Evolutionary conservation across 2,329 filamentous ascomycete species (phyloP).

Genomic region (Ophiocordyceps camponoti-rufipedis): DNA sequence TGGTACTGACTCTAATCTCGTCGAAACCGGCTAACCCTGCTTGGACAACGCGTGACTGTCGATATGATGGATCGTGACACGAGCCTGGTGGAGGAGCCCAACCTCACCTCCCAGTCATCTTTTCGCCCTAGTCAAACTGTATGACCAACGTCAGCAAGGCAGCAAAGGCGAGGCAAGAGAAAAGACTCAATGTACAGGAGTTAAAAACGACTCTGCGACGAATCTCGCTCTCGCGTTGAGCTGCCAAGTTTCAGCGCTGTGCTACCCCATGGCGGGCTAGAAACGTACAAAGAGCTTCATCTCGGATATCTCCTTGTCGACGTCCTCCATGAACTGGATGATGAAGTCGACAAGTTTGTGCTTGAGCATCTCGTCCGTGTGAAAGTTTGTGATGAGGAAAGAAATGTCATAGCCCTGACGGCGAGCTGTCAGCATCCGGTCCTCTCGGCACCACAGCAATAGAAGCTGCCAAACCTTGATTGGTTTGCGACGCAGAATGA

Average conservation of each 20-base stretch:
- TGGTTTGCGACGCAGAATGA: slow-evolving; percentile 86
- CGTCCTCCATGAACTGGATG: slow-evolving; percentile 98
- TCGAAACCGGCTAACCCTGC: neutral
- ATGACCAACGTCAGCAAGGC: neutral
- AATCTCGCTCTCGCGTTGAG: neutral
- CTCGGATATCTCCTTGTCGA: slow-evolving; percentile 98
- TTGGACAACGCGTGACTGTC: neutral
- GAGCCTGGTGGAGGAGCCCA: neutral
- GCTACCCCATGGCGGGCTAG: too few relatives aligned
- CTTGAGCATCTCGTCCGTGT: slow-evolving; percentile 97
- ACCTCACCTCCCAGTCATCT: neutral
- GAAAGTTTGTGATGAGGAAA: slow-evolving; percentile 96
- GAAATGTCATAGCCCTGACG: slow-evolving; percentile 92
- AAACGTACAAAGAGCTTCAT: slow-evolving; percentile 95
- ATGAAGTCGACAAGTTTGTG: slow-evolving; percentile 99
- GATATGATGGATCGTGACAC: neutral
- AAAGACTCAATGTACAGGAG: slow-evolving; percentile 42
- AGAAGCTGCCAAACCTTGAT: slow-evolving; percentile 50
- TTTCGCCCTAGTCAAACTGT: slow-evolving; percentile 16
- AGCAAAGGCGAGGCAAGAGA: neutral
- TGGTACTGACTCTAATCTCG: neutral
- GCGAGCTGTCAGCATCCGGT: slow-evolving; percentile 5
- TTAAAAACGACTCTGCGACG: slow-evolving; percentile 38
- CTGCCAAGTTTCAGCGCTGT: neutral
- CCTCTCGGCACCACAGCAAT: neutral